These are phyloP conservation scores for Microsporum audouinii DNA, from an alignment of 2,329 filamentous ascomycete species.

Conservation along the genomic window DNA sequence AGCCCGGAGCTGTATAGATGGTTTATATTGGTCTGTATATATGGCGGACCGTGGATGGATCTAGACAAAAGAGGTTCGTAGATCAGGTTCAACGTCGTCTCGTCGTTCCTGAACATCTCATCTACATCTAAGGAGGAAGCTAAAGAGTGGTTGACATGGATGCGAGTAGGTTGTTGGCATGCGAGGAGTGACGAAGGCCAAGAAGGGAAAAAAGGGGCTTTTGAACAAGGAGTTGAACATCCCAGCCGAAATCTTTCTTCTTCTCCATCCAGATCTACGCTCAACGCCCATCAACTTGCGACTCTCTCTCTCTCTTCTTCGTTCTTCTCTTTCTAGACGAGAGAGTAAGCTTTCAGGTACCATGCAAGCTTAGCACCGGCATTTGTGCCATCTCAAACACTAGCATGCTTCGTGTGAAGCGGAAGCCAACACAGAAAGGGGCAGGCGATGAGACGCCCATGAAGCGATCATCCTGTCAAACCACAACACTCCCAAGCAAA, in stretches of 20 bases:
- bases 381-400: background rate
- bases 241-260: background rate
- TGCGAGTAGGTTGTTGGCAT: background rate
- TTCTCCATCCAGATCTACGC: background rate
- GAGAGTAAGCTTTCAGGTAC: background rate
- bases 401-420: background rate
- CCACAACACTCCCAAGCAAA: background rate
- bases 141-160: background rate
- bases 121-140: background rate
- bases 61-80: background rate
- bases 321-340: too few relatives aligned
- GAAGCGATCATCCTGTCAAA: background rate
- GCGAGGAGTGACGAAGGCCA: background rate
- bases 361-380: constrained; percentile 1
- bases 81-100: background rate
- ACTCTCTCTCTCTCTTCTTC: background rate
- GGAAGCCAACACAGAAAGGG: background rate
- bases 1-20: background rate
- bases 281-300: background rate
- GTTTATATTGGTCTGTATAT: background rate
- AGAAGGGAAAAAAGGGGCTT: background rate
- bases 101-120: background rate
- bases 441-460: background rate
- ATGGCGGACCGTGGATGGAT: background rate
- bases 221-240: background rate